Conservation (phyloP, 306 rosid species). For the Lathyrus tuberosus region DNA sequence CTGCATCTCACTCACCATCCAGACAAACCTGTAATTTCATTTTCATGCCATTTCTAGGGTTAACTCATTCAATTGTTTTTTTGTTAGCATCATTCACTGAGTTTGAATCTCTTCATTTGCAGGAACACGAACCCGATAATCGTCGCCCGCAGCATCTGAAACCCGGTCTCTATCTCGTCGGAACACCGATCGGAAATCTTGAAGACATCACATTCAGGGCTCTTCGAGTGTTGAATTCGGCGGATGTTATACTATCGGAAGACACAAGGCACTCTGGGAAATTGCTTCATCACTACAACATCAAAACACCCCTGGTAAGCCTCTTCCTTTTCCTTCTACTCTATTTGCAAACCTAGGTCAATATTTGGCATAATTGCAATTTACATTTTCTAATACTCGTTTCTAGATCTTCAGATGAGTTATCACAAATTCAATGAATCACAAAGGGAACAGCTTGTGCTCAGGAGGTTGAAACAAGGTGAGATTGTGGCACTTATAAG, state of each 20-base stretch:
- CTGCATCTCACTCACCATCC: constrained; percentile 47
- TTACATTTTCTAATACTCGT: constrained; percentile 39
- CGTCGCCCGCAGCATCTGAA: constrained; percentile 39
- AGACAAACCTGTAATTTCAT: constrained; percentile 51
- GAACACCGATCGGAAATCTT: constrained; percentile 81
- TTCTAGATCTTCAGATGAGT: constrained; percentile 68
- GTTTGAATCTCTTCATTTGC: constrained; percentile 17
- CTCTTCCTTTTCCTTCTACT: not conserved
- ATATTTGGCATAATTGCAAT: not conserved
- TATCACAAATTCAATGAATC: constrained; percentile 93
- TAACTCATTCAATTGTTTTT: not conserved
- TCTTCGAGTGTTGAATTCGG: constrained; percentile 75
- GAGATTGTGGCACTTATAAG: constrained; percentile 83
- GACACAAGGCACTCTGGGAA: constrained; percentile 95
- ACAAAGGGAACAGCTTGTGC: constrained; percentile 79
- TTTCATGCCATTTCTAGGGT: constrained; percentile 1
- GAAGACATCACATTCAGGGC: constrained; percentile 79
- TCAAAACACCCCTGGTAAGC: constrained; percentile 85
- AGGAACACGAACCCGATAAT: constrained; percentile 20
- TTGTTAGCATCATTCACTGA: not conserved
- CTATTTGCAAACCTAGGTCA: not conserved
- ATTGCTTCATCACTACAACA: constrained; percentile 77
- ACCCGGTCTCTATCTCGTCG: constrained; percentile 85
- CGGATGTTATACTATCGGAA: constrained; percentile 82
- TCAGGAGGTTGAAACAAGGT: constrained; percentile 82